Evolutionary conservation across 2,329 filamentous ascomycete genomes (phyloP), one percentile per base, ranked within the genome.

Genomic region (Apiospora sp.): DNA sequence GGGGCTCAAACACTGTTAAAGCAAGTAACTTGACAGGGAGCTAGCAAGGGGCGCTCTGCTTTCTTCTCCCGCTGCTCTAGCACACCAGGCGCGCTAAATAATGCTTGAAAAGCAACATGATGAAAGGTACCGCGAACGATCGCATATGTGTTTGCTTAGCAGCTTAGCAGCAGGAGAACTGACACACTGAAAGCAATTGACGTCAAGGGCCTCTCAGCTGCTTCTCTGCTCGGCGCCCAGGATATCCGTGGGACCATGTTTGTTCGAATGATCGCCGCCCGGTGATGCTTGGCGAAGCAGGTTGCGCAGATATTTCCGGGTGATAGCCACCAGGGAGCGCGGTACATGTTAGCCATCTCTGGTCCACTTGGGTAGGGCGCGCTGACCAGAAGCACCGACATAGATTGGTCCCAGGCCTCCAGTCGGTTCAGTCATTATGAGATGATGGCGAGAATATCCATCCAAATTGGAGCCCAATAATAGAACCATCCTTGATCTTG

Each of bases 391-490:
- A 61, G 54, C 54, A 37, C 54, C 27, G 54, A 41, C 58, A n/a
- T 13, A 64, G 58, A 64, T 64, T 64, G 58, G 58, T 41, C 58
- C 34, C n/a, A 19, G 34, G 30, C 19, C 58, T 64, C 34, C 58
- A 64, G 41, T 41, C 58, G 41, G 58, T 41, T 41, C 30, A 64
- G 58, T 64, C 58, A 64, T 64, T 37, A 37, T 64, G 34, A 64
- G 34, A 64, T 41, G 58, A 41, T 64, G 58, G 34, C 58, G 41
- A 41, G 22, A 64, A 41, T 41, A 37, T 41, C 34, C 58, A 64
- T 64, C 58, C 58, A 37, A 64, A 24, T 64, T 64, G 58, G 58
- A 64, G 58, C 58, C 58, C 58, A 64, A 64, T 64, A 41, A 64
- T 64, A 64, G 34, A n/a, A 24, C 30, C 58, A 64, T 64, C 34